A percentile compares a stretch with the other conserved stretches of the same genome.
phyloP scores from a whole-genome alignment of 2,329 filamentous ascomycete genomes.

The Trichoderma polysporum region DNA sequence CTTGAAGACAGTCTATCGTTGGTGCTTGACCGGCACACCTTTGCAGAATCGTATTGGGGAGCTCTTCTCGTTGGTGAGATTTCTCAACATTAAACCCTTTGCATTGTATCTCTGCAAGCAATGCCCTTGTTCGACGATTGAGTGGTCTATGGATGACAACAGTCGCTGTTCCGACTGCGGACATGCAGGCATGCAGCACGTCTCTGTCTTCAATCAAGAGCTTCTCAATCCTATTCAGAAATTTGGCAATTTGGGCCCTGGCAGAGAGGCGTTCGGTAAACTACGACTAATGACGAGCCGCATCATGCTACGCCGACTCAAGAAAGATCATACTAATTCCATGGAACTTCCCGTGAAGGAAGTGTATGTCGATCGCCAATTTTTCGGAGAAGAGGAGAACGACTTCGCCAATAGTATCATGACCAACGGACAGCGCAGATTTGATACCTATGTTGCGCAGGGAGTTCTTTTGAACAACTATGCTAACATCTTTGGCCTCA shows the following conservation, averaged over 20 bases:
- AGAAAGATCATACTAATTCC: slow-evolving; percentile 86
- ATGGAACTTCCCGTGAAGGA: slow-evolving; percentile 98
- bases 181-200: slow-evolving; percentile 45
- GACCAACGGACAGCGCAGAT: slow-evolving; percentile 82
- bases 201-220: slow-evolving; percentile 84
- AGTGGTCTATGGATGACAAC: slow-evolving; percentile 76
- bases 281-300: slow-evolving; percentile 85
- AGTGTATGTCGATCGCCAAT: slow-evolving; percentile 87
- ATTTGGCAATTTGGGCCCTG: slow-evolving; percentile 59
- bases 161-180: slow-evolving; percentile 68
- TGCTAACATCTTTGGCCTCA: slow-evolving; percentile 96
- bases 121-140: slow-evolving; percentile 75
- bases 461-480: slow-evolving; percentile 97
- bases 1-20: slow-evolving; percentile 82
- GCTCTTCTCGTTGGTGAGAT: slow-evolving; percentile 91
- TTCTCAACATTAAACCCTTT: slow-evolving; percentile 85
- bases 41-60: slow-evolving; percentile 97
- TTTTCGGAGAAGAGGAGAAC: slow-evolving; percentile 93
- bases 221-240: slow-evolving; percentile 79
- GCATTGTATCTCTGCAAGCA: slow-evolving; percentile 91
- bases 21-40: slow-evolving; percentile 93
- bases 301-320: slow-evolving; percentile 94
- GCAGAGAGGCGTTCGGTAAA: slow-evolving; percentile 72
- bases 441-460: slow-evolving; percentile 92
- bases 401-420: slow-evolving; percentile 97